Evolutionary conservation across 768 basidiomycete genomes (phyloP).

Genomic region (Cystofilobasidium bisporidii): DNA sequence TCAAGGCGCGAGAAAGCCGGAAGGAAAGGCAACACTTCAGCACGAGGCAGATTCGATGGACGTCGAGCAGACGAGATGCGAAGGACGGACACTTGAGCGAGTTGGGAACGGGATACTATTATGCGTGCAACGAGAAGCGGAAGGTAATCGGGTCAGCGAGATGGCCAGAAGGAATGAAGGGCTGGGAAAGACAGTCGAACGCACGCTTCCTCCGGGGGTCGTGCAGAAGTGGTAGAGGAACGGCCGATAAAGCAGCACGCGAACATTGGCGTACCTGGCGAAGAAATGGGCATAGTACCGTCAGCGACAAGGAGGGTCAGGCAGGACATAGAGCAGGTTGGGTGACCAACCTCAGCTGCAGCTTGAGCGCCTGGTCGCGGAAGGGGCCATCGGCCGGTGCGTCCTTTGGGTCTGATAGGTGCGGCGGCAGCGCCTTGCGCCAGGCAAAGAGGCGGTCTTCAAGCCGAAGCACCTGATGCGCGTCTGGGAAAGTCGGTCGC

Average conservation of each 20-base stretch:
- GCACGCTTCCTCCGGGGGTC: not conserved
- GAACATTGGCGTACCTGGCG: slow-evolving; percentile 9
- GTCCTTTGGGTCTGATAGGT: not conserved
- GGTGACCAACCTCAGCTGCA: not conserved
- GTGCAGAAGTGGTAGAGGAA: slow-evolving; percentile 21
- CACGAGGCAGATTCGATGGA: not conserved
- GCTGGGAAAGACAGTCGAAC: too few species aligned
- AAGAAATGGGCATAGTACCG: too few species aligned
- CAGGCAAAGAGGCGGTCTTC: slow-evolving; percentile 6
- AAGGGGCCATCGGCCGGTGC: not conserved
- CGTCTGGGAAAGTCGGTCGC: not conserved
- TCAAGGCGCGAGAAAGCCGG: not conserved
- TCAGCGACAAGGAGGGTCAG: too few species aligned
- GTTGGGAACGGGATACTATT: not conserved
- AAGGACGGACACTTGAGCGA: slow-evolving; percentile 1
- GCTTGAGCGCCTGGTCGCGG: not conserved
- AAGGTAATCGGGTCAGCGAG: too few species aligned
- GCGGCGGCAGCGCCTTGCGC: not conserved
- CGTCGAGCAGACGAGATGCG: not conserved
- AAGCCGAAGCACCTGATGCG: not conserved
- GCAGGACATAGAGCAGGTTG: not conserved
- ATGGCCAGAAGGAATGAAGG: too few species aligned
- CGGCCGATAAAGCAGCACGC: slow-evolving; percentile 8
- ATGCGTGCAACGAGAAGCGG: not conserved
- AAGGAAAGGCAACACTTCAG: not conserved